Evolutionary conservation across 495 filamentous ascomycete species (phyloP).

Genomic region (Xylaria scruposa): DNA sequence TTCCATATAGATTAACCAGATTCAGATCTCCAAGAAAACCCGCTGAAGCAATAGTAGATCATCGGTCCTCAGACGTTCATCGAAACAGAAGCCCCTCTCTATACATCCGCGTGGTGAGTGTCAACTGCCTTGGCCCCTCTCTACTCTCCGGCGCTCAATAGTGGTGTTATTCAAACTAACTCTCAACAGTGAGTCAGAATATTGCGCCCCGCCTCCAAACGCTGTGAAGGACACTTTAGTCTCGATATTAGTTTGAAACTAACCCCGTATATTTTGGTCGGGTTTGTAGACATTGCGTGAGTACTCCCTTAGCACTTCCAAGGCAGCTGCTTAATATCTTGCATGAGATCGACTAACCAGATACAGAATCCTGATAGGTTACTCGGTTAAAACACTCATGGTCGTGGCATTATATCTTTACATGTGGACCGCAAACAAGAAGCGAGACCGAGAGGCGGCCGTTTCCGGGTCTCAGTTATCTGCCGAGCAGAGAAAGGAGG

Average conservation of each 20-base stretch:
- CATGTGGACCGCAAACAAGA: constrained; percentile 62
- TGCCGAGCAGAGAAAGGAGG: constrained; percentile 51
- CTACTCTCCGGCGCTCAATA: not conserved
- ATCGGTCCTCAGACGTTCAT: constrained; percentile 63
- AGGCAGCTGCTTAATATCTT: not conserved
- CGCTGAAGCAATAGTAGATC: constrained; percentile 37
- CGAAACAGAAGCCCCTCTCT: constrained; percentile 57
- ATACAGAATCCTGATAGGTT: constrained; percentile 57
- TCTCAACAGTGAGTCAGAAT: constrained; percentile 14
- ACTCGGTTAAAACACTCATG: constrained; percentile 56
- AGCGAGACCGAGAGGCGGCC: constrained; percentile 55
- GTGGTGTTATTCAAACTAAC: not conserved
- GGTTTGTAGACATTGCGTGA: constrained; percentile 50
- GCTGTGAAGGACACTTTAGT: not conserved
- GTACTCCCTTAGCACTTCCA: constrained; percentile 19
- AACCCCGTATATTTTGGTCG: not conserved
- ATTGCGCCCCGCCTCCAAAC: not conserved
- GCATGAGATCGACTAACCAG: not conserved
- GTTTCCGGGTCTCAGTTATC: constrained; percentile 32
- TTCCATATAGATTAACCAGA: not conserved
- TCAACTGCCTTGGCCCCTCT: not conserved
- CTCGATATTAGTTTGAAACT: not conserved
- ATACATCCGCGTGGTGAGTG: constrained; percentile 53
- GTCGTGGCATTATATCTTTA: constrained; percentile 58
- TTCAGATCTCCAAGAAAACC: not conserved